These are phyloP conservation scores for Colletotrichum eleusines DNA, from an alignment of 2,329 filamentous ascomycete genomes.

Conservation along the genomic window DNA sequence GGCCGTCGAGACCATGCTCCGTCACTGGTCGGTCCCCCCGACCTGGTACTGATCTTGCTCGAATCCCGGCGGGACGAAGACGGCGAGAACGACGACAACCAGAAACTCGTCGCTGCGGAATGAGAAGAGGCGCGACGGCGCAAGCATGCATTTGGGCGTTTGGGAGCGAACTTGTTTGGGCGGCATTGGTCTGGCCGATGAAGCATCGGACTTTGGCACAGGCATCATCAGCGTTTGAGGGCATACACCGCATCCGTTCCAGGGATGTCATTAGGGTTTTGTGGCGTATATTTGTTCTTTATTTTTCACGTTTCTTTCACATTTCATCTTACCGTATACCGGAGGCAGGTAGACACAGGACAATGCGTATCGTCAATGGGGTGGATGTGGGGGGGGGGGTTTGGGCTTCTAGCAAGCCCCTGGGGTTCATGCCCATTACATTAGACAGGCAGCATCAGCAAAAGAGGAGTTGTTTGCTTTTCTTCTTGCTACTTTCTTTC, in stretches of 20 bases:
- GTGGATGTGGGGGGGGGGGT: too few species aligned
- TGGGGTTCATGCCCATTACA: not conserved
- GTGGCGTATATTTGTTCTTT: not conserved
- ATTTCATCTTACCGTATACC: not conserved
- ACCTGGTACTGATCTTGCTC: constrained; percentile 54
- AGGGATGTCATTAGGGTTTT: not conserved
- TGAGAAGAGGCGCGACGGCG: not conserved
- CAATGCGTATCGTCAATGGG: not conserved
- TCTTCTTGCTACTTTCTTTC: not conserved
- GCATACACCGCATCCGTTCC: not conserved
- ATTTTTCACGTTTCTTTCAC: not conserved
- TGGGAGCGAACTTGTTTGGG: not conserved
- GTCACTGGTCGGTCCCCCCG: constrained; percentile 75
- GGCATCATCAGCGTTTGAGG: not conserved
- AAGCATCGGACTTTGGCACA: not conserved
- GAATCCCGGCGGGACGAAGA: not conserved
- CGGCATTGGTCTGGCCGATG: not conserved
- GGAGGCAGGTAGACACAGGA: not conserved
- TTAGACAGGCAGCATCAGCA: not conserved
- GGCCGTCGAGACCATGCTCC: constrained; percentile 74
- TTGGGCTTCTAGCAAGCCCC: not conserved
- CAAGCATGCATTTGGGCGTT: not conserved
- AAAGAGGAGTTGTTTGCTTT: not conserved
- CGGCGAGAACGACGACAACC: not conserved
- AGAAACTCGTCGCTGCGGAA: not conserved